These are phyloP conservation scores for Sherardia arvensis DNA, from an alignment of 257 asterid species.

Conservation along the genomic window DNA sequence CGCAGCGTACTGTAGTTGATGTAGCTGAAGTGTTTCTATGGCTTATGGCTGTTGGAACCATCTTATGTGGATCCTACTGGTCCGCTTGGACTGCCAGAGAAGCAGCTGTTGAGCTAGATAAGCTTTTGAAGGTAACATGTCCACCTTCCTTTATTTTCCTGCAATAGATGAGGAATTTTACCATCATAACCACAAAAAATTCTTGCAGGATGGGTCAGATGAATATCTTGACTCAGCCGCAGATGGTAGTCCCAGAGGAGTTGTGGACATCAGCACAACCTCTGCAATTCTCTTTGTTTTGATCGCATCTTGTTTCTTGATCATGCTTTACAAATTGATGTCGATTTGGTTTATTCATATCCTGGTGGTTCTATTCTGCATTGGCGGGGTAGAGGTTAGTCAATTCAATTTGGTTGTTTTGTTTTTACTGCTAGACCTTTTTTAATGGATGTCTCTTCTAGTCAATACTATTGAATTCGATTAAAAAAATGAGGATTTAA, in stretches of 20 bases:
- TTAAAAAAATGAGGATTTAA: too few species aligned
- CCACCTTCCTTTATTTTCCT: conserved; percentile 2
- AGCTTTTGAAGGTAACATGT: conserved; percentile 52
- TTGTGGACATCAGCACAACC: conserved; percentile 62
- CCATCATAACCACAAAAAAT: too few species aligned
- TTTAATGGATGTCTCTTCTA: not conserved
- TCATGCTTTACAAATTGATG: conserved; percentile 92
- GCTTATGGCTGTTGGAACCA: conserved; percentile 92
- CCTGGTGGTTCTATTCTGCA: conserved; percentile 83
- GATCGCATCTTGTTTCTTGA: conserved; percentile 81
- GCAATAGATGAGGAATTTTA: conserved; percentile 3
- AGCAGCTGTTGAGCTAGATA: conserved; percentile 74
- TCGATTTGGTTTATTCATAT: conserved; percentile 77
- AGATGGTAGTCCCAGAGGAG: conserved; percentile 34
- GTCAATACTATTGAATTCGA: too few species aligned
- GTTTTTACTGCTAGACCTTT: not conserved
- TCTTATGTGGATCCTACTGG: conserved; percentile 85
- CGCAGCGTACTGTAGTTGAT: conserved; percentile 71
- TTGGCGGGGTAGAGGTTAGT: conserved; percentile 94
- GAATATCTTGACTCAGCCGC: conserved; percentile 36
- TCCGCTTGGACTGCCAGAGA: conserved; percentile 95
- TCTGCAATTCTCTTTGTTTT: conserved; percentile 77
- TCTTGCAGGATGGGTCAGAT: conserved; percentile 73
- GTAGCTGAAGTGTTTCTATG: conserved; percentile 93
- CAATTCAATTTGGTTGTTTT: not conserved